These are phyloP conservation scores for Pythium brachiatum DNA, from an alignment of 352 stramenopile species.

Conservation along the genomic window DNA sequence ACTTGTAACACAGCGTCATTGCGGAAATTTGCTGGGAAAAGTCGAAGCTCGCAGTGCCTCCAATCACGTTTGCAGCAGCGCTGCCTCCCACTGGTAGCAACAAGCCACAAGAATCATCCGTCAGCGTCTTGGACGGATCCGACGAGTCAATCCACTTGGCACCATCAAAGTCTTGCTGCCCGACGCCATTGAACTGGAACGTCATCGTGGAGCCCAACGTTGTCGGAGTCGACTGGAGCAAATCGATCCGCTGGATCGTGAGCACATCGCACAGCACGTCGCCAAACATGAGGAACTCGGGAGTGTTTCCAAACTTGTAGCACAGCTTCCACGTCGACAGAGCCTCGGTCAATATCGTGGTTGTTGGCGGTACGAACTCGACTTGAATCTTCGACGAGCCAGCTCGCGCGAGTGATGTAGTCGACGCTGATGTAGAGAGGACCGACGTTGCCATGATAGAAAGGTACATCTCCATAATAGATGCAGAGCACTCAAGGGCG, in stretches of 20 bases:
- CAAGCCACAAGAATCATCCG: constrained; percentile 40
- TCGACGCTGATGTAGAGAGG: constrained; percentile 26
- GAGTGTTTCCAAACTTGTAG: constrained; percentile 60
- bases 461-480: constrained; percentile 30
- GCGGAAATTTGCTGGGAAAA: constrained; percentile 37
- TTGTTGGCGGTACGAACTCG: constrained; percentile 36
- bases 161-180: constrained; percentile 57
- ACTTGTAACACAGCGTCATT: constrained; percentile 65
- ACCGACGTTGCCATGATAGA: constrained; percentile 44
- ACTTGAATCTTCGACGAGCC: constrained; percentile 36
- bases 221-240: constrained; percentile 34
- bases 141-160: constrained; percentile 51
- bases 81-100: constrained; percentile 44
- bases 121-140: constrained; percentile 11
- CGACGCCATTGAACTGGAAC: constrained; percentile 58
- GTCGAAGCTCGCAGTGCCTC: constrained; percentile 34
- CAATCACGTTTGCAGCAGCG: constrained; percentile 32
- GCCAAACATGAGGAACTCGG: constrained; percentile 55
- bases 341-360: constrained; percentile 7
- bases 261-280: constrained; percentile 55
- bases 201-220: constrained; percentile 41
- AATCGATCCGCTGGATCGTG: constrained; percentile 42
- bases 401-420: constrained; percentile 31
- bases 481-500: constrained; percentile 34
- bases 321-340: constrained; percentile 68